Evolutionary conservation across 805 yeast species (phyloP).

Genomic region (Candida fluviatilis): DNA sequence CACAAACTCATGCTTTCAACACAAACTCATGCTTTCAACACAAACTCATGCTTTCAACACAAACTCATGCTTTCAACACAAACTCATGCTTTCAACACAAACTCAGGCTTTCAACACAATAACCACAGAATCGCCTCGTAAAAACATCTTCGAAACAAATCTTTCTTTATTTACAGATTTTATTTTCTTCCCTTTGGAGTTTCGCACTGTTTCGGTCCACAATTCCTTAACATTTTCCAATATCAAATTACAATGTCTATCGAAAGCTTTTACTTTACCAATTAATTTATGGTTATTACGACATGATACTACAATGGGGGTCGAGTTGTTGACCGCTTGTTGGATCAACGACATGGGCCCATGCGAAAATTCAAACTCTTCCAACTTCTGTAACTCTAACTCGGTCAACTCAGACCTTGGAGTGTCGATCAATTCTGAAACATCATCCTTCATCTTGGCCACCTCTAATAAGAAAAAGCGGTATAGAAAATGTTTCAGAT

Average conservation of each 20-base stretch:
- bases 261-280: slow-evolving; percentile 90
- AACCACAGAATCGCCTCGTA: slow-evolving; percentile 94
- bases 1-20: no score
- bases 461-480: no score
- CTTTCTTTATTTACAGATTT: slow-evolving; percentile 61
- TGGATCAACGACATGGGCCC: slow-evolving; percentile 93
- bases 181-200: slow-evolving; percentile 66
- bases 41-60: no score
- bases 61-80: no score
- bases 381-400: slow-evolving; percentile 72
- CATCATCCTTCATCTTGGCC: slow-evolving; percentile 2
- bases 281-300: slow-evolving; percentile 91
- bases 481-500: no score
- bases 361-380: slow-evolving; percentile 80
- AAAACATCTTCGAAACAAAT: slow-evolving; percentile 82
- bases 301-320: slow-evolving; percentile 81
- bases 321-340: slow-evolving; percentile 67
- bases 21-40: no score
- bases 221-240: slow-evolving; percentile 88
- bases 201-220: slow-evolving; percentile 63
- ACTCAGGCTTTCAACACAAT: slow-evolving; percentile 55
- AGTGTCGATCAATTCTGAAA: slow-evolving; percentile 62
- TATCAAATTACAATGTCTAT: slow-evolving; percentile 92
- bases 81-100: no score
- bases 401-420: slow-evolving; percentile 79